Evolutionary conservation across 495 filamentous ascomycete species (phyloP).

Genomic region (Penicillium goetzii): DNA sequence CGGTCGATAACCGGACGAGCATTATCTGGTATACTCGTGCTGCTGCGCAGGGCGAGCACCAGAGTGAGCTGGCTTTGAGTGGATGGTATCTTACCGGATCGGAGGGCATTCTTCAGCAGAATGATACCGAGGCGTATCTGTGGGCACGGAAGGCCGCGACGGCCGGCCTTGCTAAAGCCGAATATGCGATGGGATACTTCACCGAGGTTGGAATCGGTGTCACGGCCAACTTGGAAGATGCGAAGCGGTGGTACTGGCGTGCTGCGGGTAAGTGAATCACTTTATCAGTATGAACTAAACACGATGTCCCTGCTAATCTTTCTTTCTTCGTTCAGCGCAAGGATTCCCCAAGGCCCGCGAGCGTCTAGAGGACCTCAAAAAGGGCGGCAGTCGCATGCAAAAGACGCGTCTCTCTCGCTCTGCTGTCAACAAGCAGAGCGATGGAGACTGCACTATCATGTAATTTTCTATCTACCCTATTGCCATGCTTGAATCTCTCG

Average conservation of each 20-base stretch:
- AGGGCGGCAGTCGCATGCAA: slow-evolving; percentile 67
- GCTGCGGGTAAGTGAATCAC: slow-evolving; percentile 83
- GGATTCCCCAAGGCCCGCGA: slow-evolving; percentile 91
- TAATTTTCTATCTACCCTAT: slow-evolving; percentile 36
- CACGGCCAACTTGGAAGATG: slow-evolving; percentile 83
- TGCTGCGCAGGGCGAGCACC: slow-evolving; percentile 91
- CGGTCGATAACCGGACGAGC: slow-evolving; percentile 77
- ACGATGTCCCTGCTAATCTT: slow-evolving; percentile 5
- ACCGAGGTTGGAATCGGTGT: slow-evolving; percentile 95
- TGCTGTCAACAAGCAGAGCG: slow-evolving; percentile 79
- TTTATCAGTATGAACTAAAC: not conserved
- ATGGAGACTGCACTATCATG: slow-evolving; percentile 84
- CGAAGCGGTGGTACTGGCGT: slow-evolving; percentile 97
- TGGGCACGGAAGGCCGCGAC: slow-evolving; percentile 94
- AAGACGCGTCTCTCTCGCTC: slow-evolving; percentile 83
- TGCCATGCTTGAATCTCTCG: not conserved
- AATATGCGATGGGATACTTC: slow-evolving; percentile 98
- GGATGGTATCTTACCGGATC: slow-evolving; percentile 96
- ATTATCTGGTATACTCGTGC: slow-evolving; percentile 94
- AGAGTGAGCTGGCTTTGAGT: slow-evolving; percentile 86
- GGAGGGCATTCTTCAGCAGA: slow-evolving; percentile 85
- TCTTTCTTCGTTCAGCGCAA: slow-evolving; percentile 64
- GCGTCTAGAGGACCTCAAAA: slow-evolving; percentile 88
- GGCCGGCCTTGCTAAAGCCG: slow-evolving; percentile 83
- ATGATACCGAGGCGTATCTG: slow-evolving; percentile 93